Conservation (phyloP, 2,329 filamentous ascomycete genomes). For the Aspergillus tanneri region DNA sequence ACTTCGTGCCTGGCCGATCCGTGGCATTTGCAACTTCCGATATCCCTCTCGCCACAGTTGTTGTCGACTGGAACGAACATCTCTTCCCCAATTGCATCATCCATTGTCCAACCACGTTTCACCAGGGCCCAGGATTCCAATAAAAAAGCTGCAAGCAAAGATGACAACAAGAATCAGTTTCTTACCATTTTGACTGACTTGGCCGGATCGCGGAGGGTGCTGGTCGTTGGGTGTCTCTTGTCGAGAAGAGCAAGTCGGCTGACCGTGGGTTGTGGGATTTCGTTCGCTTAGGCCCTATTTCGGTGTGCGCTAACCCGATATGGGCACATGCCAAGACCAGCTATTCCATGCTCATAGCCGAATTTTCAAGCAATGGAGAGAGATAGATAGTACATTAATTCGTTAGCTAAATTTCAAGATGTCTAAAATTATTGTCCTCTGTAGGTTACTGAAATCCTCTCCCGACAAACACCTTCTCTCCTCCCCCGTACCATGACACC, state of each 20-base stretch:
- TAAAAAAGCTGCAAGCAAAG: slow-evolving; percentile 21
- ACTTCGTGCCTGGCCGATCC: background rate
- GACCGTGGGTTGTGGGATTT: slow-evolving; percentile 45
- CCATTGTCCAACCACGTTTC: slow-evolving; percentile 15
- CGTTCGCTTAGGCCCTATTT: slow-evolving; percentile 46
- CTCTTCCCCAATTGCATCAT: slow-evolving; percentile 5
- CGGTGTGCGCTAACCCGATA: slow-evolving; percentile 30
- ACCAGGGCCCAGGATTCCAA: slow-evolving; percentile 22
- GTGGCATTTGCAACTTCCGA: background rate
- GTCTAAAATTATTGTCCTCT: background rate
- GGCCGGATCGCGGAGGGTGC: slow-evolving; percentile 44
- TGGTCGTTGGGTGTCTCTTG: slow-evolving; percentile 45
- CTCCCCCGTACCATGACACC: slow-evolving; percentile 82
- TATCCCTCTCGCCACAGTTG: background rate
- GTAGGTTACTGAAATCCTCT: slow-evolving; percentile 40
- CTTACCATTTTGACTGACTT: slow-evolving; percentile 52
- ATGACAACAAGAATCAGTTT: slow-evolving; percentile 17
- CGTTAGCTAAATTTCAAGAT: too few relatives aligned
- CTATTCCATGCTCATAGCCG: background rate
- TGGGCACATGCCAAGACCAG: slow-evolving; percentile 22
- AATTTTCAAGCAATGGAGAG: background rate
- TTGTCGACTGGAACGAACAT: slow-evolving; percentile 5
- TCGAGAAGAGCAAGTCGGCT: slow-evolving; percentile 37
- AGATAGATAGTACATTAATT: background rate
- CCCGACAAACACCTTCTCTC: slow-evolving; percentile 63